These are phyloP conservation scores for Penicillium sp. DNA, from an alignment of 2,329 filamentous ascomycete species.

Conservation along the genomic window DNA sequence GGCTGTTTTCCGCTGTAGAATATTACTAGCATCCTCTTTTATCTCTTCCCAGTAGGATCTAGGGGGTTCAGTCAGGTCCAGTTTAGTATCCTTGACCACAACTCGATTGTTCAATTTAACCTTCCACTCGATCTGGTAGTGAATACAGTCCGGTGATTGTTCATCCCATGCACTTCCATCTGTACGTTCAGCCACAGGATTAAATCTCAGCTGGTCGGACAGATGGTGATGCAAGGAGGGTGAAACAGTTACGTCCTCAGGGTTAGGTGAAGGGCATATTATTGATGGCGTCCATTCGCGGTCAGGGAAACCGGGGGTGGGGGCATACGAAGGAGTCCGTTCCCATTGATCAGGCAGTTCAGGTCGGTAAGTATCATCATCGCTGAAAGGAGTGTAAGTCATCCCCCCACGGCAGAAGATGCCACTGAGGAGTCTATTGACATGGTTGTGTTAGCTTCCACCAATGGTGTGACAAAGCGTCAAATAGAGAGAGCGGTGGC, in stretches of 20 bases:
- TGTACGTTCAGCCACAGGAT: no score
- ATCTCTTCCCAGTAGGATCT: no score
- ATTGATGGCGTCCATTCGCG: conserved; percentile 18
- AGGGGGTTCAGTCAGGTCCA: no score
- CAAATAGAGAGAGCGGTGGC: not conserved
- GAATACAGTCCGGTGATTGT: conserved; percentile 1
- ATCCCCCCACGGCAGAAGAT: conserved; percentile 10
- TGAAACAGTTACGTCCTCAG: conserved; percentile 6
- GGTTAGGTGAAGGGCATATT: conserved; percentile 13
- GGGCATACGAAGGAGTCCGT: conserved; percentile 19
- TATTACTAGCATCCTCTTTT: no score
- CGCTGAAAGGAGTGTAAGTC: conserved; percentile 11
- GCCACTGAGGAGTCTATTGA: not conserved
- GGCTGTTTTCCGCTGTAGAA: no score
- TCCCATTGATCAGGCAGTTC: conserved; percentile 16
- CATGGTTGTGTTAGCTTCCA: not conserved
- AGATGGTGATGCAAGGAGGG: conserved; percentile 2
- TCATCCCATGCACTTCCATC: not conserved
- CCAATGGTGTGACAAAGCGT: not conserved
- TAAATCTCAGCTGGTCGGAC: not conserved
- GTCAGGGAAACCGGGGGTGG: conserved; percentile 13
- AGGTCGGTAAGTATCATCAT: conserved; percentile 11
- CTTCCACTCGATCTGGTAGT: conserved; percentile 14
- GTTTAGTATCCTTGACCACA: not conserved
- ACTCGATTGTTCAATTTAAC: conserved; percentile 17